A percentile compares a stretch with the other conserved stretches of the same genome.
Evolutionary conservation across 164 flowering plant genomes (phyloP).

Genomic region (Aristolochia californica): DNA sequence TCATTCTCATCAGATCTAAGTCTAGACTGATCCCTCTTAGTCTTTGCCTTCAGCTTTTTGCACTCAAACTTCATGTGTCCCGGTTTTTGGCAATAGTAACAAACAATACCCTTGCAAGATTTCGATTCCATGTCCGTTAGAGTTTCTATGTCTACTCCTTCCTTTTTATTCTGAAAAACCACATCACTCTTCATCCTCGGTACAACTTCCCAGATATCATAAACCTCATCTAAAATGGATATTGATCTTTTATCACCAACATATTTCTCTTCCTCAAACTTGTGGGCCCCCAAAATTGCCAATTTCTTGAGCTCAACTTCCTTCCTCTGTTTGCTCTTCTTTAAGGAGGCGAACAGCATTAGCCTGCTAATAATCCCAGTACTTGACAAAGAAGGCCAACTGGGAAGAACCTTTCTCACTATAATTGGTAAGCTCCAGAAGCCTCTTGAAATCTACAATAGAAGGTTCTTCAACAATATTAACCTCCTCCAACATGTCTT

Average conservation of each 20-base stretch:
- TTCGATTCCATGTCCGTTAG: too few relatives aligned
- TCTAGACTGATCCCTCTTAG: too few relatives aligned
- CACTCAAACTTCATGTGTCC: too few relatives aligned
- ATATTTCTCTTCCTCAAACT: slow-evolving; percentile 60
- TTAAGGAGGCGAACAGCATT: slow-evolving; percentile 81
- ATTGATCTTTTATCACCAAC: slow-evolving; percentile 57
- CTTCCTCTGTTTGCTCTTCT: slow-evolving; percentile 75
- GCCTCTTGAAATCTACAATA: slow-evolving; percentile 74
- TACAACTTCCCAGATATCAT: slow-evolving; percentile 45
- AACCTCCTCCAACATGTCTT: slow-evolving; percentile 75
- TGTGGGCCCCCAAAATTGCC: slow-evolving; percentile 70
- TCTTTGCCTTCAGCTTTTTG: too few relatives aligned
- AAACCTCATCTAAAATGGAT: slow-evolving; percentile 59
- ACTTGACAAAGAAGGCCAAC: slow-evolving; percentile 56
- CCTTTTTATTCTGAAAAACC: slow-evolving; percentile 32
- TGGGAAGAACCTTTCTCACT: slow-evolving; percentile 88
- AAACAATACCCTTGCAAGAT: too few relatives aligned
- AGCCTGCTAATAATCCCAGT: slow-evolving; percentile 83
- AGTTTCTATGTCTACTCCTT: slow-evolving; percentile 69
- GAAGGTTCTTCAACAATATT: slow-evolving; percentile 43
- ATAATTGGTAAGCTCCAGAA: slow-evolving; percentile 64
- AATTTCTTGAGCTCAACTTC: slow-evolving; percentile 70
- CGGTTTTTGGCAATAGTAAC: too few relatives aligned
- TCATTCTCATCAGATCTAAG: too few relatives aligned
- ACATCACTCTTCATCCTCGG: slow-evolving; percentile 45